Evolutionary conservation across 2,329 filamentous ascomycete genomes (phyloP), one percentile per base, ranked within the genome.

Genomic region (Gnomoniopsis smithogilvyi): DNA sequence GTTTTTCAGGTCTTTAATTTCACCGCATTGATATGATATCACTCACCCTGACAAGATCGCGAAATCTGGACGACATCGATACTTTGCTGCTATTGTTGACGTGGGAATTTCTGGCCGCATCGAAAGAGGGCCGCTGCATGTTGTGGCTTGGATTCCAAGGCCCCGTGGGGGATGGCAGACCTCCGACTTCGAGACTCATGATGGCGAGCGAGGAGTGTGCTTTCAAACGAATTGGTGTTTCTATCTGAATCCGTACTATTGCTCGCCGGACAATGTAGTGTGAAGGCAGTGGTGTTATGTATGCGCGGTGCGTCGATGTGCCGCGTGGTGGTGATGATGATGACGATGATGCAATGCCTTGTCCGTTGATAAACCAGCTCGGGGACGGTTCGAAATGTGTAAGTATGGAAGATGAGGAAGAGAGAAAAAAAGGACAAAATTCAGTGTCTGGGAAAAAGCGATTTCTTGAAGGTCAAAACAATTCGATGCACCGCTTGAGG

Each of bases 21-120:
- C n/a, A n/a, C n/a, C n/a, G n/a, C n/a, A n/a, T 19, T 21, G 11
- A 56, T 11, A n/a, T 11, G 24, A 33, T 34, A 53, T 33, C 12
- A 47, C 67, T 51, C 46, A 70, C 70, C 63, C 70, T 68, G 26
- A 69, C 62, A 2, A 73, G 67, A 38, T 74, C 70, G 22, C 62
- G 66, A 17, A 70, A 63, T 22, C 70, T 67, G 4, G 71, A 68
- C 2, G 66, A 66, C 3, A 72, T 54, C 1, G 60, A 60, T 1
- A 38, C 24, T 8, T 54, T 57, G 38, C 49, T 52, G 7, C 24
- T 46, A 43, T 15, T 51, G 47, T 8, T 52, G 47, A 30, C 26
- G 8, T 56, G 50, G 22, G 49, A n/a, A 24, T 6, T 30, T 45
- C 53, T 54, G 17, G 30, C 7, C 17, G 41, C n/a, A 15, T 59